Base-by-base conservation (phyloP, 208 protist species). In the Blastocrithidia nonstop region DNA sequence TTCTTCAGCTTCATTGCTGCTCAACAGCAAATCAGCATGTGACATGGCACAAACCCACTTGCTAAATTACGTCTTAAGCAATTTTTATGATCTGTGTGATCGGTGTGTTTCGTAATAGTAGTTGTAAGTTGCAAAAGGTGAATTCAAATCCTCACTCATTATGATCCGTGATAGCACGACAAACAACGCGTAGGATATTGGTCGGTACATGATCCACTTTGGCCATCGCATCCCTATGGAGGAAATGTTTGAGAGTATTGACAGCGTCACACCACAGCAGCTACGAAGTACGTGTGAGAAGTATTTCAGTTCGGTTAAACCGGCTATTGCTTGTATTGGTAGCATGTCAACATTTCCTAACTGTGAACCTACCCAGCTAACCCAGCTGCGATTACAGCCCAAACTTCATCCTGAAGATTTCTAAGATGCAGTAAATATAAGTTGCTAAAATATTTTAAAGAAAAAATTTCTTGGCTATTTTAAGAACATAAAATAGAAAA, bases 181-280 rank as follows among this genome's bases (percentile, higher is more conserved):
- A 17, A 78, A 93, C 45, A 77, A 92, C 35, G 76, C 78, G 8
- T 95, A 98, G 61, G 95, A 97, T 40, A 83, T 98, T 25, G 96
- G 96, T n/a, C 68, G 95, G 13, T 93, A 98, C 65, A 82, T 99
- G 65, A 92, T 98, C 50, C 80, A 87, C 58, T 79, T 76, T 48
- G 80, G 81, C 15, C 68, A 72, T 25, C 73, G 81, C 17, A 61
- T 97, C 28, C 66, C 91, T 13, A 55, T 96, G 27, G 55, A 68
- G 23, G 96, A 99, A 64, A 58, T 94, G 16, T 93, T 95, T 49
- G 74, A 78, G 20, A 69, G 77, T 21, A 84, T 98, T 33, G 86
- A 97, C 53, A 82, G 77, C 36, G 86, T 98, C 21, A 86, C 80
- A 15, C 74, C 83, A 3, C 50, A 75, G 16, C 68, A 73, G 28